phyloP scores from a whole-genome alignment of 2,329 filamentous ascomycete species.

The Achaetomium macrosporum region DNA sequence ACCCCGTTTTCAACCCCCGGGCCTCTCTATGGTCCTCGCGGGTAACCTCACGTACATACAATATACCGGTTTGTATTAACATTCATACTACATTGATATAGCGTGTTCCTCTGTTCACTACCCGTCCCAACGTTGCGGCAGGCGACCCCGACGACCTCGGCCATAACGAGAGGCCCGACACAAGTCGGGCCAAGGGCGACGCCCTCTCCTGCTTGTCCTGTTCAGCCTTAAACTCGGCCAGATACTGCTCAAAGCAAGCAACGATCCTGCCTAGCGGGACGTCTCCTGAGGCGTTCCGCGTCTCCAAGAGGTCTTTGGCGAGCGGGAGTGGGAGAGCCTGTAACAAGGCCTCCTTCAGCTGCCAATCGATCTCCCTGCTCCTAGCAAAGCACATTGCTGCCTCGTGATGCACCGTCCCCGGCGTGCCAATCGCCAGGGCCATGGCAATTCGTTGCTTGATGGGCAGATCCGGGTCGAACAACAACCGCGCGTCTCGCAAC shows the following conservation, averaged over 20 bases:
- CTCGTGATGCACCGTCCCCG: constrained; percentile 1
- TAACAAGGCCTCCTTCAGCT: constrained; percentile 20
- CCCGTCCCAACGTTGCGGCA: too few relatives aligned
- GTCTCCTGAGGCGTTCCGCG: not conserved
- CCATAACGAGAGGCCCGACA: not conserved
- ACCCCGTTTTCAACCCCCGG: too few relatives aligned
- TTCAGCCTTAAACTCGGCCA: not conserved
- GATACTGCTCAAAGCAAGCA: constrained; percentile 1
- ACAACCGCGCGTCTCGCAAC: not conserved
- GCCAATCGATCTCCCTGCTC: constrained; percentile 10
- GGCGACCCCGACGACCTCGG: not conserved
- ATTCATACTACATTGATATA: too few relatives aligned
- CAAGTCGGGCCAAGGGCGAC: not conserved
- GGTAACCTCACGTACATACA: too few relatives aligned
- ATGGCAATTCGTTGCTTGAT: not conserved
- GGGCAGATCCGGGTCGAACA: not conserved
- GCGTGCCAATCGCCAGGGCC: not conserved
- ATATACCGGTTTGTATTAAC: too few relatives aligned
- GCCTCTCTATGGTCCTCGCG: too few relatives aligned
- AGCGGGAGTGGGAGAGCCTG: constrained; percentile 5
- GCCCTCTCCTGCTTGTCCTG: not conserved
- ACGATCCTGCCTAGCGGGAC: not conserved
- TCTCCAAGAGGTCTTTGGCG: not conserved
- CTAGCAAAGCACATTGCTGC: constrained; percentile 4
- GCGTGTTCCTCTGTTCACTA: too few relatives aligned